Evolutionary conservation across 257 asterid species (phyloP).

Genomic region (Rubia yunnanensis): DNA sequence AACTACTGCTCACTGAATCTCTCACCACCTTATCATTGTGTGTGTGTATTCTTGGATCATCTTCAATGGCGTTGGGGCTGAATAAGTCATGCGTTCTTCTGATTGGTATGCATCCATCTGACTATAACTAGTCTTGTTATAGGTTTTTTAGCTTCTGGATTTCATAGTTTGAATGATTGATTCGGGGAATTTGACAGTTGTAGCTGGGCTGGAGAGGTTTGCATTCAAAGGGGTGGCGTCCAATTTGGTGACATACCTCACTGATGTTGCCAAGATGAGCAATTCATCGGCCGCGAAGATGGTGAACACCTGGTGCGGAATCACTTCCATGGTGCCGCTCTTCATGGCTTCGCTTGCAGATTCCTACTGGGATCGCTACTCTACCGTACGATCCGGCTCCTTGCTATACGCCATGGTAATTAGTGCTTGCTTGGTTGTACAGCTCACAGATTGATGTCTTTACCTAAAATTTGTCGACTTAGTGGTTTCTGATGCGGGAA

Average conservation of each 20-base stretch:
- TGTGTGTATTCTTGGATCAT: background rate
- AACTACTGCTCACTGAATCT: background rate
- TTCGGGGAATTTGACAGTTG: slow-evolving; percentile 27
- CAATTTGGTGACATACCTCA: slow-evolving; percentile 74
- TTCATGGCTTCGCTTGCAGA: slow-evolving; percentile 67
- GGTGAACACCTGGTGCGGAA: slow-evolving; percentile 79
- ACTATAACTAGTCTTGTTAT: background rate
- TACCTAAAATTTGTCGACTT: background rate
- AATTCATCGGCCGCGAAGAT: slow-evolving; percentile 82
- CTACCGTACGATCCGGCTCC: slow-evolving; percentile 54
- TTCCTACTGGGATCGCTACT: slow-evolving; percentile 59
- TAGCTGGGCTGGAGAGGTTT: slow-evolving; percentile 87
- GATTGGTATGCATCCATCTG: slow-evolving; percentile 32
- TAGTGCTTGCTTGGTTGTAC: slow-evolving; percentile 24
- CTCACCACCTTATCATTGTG: background rate
- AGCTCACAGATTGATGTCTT: background rate
- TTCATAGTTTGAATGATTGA: background rate
- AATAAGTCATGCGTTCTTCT: slow-evolving; percentile 73
- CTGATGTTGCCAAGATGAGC: slow-evolving; percentile 66
- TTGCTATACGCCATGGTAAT: slow-evolving; percentile 55
- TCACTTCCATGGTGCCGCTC: slow-evolving; percentile 75
- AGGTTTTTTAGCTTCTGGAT: background rate
- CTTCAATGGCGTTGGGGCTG: slow-evolving; percentile 41
- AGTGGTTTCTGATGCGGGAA: background rate
- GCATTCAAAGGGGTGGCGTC: slow-evolving; percentile 96